Evolutionary conservation across 2,329 filamentous ascomycete species (phyloP), one percentile per base, ranked within the genome.

Genomic region (Chrysoporthe austroafricana): DNA sequence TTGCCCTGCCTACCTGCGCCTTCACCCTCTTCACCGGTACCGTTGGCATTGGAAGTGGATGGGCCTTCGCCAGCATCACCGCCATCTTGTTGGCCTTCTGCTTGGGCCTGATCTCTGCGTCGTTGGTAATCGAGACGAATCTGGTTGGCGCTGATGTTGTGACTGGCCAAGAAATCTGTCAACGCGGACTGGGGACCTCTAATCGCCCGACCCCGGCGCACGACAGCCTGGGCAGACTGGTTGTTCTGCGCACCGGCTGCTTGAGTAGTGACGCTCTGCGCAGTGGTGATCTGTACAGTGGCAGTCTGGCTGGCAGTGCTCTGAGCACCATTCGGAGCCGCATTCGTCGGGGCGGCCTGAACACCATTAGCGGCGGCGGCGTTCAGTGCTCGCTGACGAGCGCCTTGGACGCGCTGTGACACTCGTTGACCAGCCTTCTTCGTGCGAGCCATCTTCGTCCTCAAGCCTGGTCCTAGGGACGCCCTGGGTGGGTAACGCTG

Each of bases 71-170:
- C 74, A 39, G 78, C 78, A 70, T 73, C 73, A 62, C 75, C 76
- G 54, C 71, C 72, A 64, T 73, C 76, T n/a, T 70, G 72, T 65
- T 72, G 72, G 32, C 7, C 36, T 3, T 44, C 69, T 67, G 66
- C 68, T 68, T 75, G 73, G 5, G 73, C 75, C 26, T 80, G 77
- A 65, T 85, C 82, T 63, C 83, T 79, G 59, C 86, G 81, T 46
- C 77, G 76, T 43, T 84, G 81, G 21, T 84, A 84, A 70, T 85
- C 81, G 26, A 79, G 75, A 46, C 83, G 81, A 66, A 88, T 88
- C 68, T 86, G 82, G 39, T 80, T 76, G 2, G 86, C 85, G 32
- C 87, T 92, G 71, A 93, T 93, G 73, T 92, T 92, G 77, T 92
- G 89, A 2, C 90, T 87, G 43, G 84, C 84, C 56, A 86, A 76